Base-by-base conservation (phyloP, 805 yeast species). In the Tanozyma kutaoensis region DNA sequence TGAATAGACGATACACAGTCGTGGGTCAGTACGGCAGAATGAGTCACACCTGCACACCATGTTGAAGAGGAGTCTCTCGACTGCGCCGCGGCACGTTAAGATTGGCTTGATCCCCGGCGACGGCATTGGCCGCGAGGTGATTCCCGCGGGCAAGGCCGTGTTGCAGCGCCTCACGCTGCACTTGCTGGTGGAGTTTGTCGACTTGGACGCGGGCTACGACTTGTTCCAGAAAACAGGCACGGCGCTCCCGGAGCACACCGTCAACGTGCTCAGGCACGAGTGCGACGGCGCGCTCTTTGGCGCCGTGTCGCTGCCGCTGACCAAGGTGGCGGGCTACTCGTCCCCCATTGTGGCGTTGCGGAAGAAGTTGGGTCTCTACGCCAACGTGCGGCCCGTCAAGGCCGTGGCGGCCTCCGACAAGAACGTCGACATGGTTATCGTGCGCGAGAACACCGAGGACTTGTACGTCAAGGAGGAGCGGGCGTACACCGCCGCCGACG, bases 321-420 rank as follows among this genome's bases (percentile, higher is more conserved):
- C 76, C 43, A 85, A 85, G 58, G 97, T 91, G 24, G 91, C 69
- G 25, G 98, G 98, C 28, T 91, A 91, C 63, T 86, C 96, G 12
- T 88, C 97, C 17, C 98, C 98, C 42, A 88, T 91, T 53, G 98
- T 91, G 29, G 97, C 97, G n/a, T 67, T 91, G 48, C 78, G 98
- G 64, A 91, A 88, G 71, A 81, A 80, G 56, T 49, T 91, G 56
- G 96, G 95, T 7, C 65, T 91, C 28, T 91, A 80, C 52, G 98
- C 98, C 43, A 91, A 91, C 44, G 95, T 91, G 27, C 79, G 98
- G 54, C 98, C 98, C 4, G 97, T 91, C 41, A 91, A 91, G 60
- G 76, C 91, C 27, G 96, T 86, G 22, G 76, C 70, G 22, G 88
- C 86, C 28, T 65, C 72, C 29, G 86, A 82, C 39, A 74, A 84